phyloP scores from a whole-genome alignment of 1,284 basidiomycete species.

The Trichosporon sp. region DNA sequence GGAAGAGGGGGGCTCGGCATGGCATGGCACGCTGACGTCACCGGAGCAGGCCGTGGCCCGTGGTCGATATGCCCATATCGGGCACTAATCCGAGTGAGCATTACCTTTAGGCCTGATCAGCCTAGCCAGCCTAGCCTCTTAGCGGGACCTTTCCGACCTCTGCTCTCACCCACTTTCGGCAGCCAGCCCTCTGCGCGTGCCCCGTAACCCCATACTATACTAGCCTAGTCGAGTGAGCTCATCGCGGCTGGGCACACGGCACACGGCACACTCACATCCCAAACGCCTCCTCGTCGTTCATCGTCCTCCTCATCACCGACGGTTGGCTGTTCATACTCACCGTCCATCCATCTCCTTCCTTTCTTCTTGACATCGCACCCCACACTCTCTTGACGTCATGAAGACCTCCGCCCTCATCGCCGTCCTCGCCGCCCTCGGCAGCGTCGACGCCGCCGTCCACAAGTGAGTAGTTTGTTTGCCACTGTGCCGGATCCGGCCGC shows the following conservation, averaged over 20 bases:
- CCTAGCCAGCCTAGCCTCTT: too few species aligned
- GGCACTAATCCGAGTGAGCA: background rate
- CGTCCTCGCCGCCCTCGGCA: conserved; percentile 58
- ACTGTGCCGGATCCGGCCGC: conserved; percentile 19
- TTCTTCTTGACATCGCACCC: conserved; percentile 3
- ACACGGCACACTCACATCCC: background rate
- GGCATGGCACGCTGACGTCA: background rate
- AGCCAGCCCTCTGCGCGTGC: background rate
- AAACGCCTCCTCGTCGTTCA: background rate
- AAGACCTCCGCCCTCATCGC: conserved; percentile 61
- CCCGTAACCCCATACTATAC: background rate
- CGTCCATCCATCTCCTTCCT: conserved; percentile 13
- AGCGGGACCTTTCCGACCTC: background rate
- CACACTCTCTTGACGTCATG: conserved; percentile 52
- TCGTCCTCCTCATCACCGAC: conserved; percentile 2
- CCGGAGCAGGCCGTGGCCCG: background rate
- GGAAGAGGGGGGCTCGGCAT: too few species aligned
- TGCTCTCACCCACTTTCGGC: too few species aligned
- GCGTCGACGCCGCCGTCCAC: conserved; percentile 41
- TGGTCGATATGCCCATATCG: background rate
- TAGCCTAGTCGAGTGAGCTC: too few species aligned
- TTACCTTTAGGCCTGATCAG: background rate
- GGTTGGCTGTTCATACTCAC: background rate
- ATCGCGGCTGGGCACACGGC: background rate
- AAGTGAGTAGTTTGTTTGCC: conserved; percentile 31